Evolutionary conservation across 108 stramenopile genomes (phyloP), one percentile per base, ranked within the genome.

Genomic region (Nitzschia sp.): DNA sequence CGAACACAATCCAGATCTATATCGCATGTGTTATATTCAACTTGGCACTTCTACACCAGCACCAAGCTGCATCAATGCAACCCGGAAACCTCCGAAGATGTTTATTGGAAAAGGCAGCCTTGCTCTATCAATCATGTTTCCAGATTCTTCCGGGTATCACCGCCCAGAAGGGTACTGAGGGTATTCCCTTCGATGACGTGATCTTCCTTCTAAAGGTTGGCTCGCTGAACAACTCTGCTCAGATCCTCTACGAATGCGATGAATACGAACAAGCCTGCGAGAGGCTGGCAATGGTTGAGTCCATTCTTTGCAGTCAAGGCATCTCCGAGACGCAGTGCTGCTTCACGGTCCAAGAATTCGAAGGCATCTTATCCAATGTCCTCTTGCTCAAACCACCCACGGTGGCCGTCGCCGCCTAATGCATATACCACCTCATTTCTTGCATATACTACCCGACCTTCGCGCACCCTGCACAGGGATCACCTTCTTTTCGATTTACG

Each of bases 191-290:
- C 21, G 49, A 51, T 51, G 49, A 51, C 4, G 49, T 51, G 19
- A n/a, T 19, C 4, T 51, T 51, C 21, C 49, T 51, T 19, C 49
- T 51, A 9, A 51, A 51, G 49, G 21, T 51, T 51, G 49, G 49
- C 21, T 8, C 49, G 4, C n/a, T 51, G 19, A 51, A 51, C 49
- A 51, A 51, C 49, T 51, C 49, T 9, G 49, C 49, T 5, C 49
- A 51, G 21, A 51, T 51, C 13, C 49, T 51, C 49, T 51, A 51
- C 49, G 49, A 51, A 19, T 51, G 49, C 21, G 49, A 51, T 23
- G 49, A 51, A 51, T 51, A 19, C 21, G 49, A 51, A 19, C 49
- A 51, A 51, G 49, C 49, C n/a, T 51, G 19, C 4, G 49, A 51
- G 11, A 9, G 49, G 4, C 21, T 51, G 18, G 49, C 11, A 51